Base-by-base conservation (phyloP, 345 rosid genomes). In the Eucalyptus marginata region DNA sequence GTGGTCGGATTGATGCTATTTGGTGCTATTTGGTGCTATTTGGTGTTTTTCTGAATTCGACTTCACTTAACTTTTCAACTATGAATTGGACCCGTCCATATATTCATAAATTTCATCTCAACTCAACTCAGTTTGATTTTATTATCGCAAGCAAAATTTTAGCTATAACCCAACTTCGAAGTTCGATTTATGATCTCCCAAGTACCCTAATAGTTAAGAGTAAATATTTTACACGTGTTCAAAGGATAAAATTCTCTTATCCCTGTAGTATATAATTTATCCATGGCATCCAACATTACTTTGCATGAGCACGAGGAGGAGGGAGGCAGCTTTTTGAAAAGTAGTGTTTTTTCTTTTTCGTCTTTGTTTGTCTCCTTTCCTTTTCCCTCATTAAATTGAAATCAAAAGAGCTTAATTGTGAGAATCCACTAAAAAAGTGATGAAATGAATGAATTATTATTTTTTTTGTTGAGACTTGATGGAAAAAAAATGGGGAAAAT, bases 151-250 rank as follows among this genome's bases (percentile, higher is more conserved):
- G 14, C 3, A 7, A 5, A 11, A 20, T 22, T 11, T 40, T 10
- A 40, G 9, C 1, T 13, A 6, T 0, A 40, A 33, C 8, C 24
- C 29, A 20, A 20, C 4, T 4, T 40, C 0, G 1, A 18, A 76
- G 5, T 76, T 76, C 3, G 1, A 20, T 36, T 18, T 10, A 18
- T 33, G 14, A 2, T 33, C 22, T 71, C 10, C 7, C 81, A 3
- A 71, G 81, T 10, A 33, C 24, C 40, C 33, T 33, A 33, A 18
- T 68, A 68, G 7, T 17, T 2, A 64, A 62, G 14, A 62, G 36
- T 62, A 29, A 29, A 6, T 7, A 13, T 29, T 3, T 64, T 3
- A 25, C 4, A 64, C 24, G 13, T 16, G 44, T 33, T 68, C 12
- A 3, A 9, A 68, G 24, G 1, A 10, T 33, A 5, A 68, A 33